A percentile compares a stretch with the other conserved stretches of the same genome.
Conservation (phyloP, 225 moss, liverwort and hornwort genomes). For the Bryum argenteum region DNA sequence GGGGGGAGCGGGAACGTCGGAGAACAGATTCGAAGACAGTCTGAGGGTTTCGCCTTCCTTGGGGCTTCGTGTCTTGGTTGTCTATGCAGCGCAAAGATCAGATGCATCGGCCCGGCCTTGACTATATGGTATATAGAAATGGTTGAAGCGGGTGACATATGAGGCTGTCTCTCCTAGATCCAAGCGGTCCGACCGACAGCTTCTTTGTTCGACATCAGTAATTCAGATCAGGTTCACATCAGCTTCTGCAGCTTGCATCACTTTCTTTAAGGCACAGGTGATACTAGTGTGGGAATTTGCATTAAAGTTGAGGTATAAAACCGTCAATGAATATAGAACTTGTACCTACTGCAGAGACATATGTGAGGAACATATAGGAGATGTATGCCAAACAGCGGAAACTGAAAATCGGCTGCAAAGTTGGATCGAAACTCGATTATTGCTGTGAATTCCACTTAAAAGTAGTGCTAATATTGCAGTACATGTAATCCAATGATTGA, state of each 20-base stretch:
- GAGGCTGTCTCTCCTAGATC: no score
- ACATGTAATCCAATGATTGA: neutral
- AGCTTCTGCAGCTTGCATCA: neutral
- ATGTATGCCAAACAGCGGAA: neutral
- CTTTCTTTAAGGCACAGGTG: no score
- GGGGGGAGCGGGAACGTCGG: no score
- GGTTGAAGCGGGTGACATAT: no score
- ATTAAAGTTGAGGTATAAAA: no score
- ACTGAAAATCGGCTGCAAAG: neutral
- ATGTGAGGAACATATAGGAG: neutral
- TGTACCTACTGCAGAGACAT: constrained; percentile 10
- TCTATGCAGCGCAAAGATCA: neutral
- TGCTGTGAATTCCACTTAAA: neutral
- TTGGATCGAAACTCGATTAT: neutral
- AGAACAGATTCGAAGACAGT: no score
- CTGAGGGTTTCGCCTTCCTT: no score
- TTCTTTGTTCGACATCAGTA: neutral
- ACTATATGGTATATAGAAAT: no score
- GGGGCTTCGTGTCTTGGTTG: no score
- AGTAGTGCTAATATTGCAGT: no score
- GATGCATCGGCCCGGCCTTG: constrained; percentile 4
- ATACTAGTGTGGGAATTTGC: no score
- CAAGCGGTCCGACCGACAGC: neutral
- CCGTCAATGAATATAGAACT: neutral
- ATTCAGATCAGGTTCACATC: neutral